Base-by-base conservation (phyloP, 2,329 filamentous ascomycete species). In the Furcasterigmium sp. region DNA sequence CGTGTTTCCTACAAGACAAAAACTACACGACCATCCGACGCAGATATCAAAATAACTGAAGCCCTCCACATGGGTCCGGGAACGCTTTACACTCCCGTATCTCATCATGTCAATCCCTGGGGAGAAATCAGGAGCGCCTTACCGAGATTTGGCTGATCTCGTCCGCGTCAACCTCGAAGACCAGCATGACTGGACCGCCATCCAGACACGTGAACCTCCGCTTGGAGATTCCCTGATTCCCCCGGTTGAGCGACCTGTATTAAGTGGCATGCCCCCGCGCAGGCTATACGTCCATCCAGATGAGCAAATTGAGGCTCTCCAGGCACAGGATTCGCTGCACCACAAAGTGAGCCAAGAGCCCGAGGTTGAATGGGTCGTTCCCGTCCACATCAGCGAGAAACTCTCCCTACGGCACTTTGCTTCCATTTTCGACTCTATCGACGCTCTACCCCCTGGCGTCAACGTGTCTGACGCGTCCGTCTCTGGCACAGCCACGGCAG, bases 261-360 rank as follows among this genome's bases (percentile, higher is more conserved):
- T 93, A 44, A 83, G 80, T 18, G 87, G 87, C 20, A 65, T 91
- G 4, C 86, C 87, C 2, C 85, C 87, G 1, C 75, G 77, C 36
- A 77, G 83, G 37, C 72, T 90, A 34, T 91, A 93, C 62, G 71
- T 87, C 41, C 86, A 93, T 56, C 87, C 87, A 2, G 87, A 93
- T 60, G 87, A 91, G 64, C 87, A 91, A 64, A 81, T 87, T 51
- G 81, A 79, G 50, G 75, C 85, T 43, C 70, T 91, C 43, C 82
- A 83, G 51, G 70, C 73, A 23, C 78, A 81, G 50, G 70, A 72
- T 50, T 62, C 67, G 11, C 66, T 66, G 2, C 70, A 70, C 13
- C 60, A 69, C 43, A 61, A 61, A 35, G 64, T 76, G 14, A 55
- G 60, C 20, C 75, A 77, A 54, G 65, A 61, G 13, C 71, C 79